These are phyloP conservation scores for Fusarium protoensiforme DNA, from an alignment of 2,329 filamentous ascomycete species.

Conservation along the genomic window DNA sequence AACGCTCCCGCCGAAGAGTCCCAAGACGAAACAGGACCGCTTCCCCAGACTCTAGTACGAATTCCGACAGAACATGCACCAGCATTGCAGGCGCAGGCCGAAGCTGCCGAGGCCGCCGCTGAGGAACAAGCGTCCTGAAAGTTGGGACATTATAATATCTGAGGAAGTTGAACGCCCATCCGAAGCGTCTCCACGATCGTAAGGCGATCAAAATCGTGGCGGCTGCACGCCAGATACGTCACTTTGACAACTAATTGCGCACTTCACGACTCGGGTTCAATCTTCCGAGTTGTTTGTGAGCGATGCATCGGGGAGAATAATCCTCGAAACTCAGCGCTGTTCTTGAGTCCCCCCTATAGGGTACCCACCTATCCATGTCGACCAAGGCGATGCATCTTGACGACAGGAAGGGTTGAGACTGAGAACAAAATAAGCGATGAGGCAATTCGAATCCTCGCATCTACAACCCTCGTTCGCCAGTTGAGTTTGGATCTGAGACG, in stretches of 20 bases:
- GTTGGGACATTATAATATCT: background rate
- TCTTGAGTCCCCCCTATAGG: background rate
- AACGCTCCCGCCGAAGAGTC: conserved; percentile 48
- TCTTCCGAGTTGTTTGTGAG: background rate
- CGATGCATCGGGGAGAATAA: background rate
- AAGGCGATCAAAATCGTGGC: background rate
- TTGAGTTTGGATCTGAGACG: background rate
- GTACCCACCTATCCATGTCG: background rate
- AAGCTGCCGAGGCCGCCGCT: conserved; percentile 59
- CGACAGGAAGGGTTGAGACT: background rate
- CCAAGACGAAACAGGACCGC: conserved; percentile 58
- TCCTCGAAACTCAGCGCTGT: background rate
- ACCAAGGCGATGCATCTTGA: background rate
- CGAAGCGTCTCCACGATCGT: background rate
- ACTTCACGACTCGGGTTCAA: background rate
- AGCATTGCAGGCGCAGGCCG: conserved; percentile 69
- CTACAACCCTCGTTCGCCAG: no score
- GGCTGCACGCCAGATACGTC: background rate
- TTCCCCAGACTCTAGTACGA: conserved; percentile 85
- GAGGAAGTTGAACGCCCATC: background rate
- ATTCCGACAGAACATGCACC: conserved; percentile 85
- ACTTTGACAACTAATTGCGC: background rate
- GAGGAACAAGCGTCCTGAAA: conserved; percentile 50
- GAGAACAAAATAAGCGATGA: background rate
- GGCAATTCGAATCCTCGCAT: background rate